Evolutionary conservation across 495 filamentous ascomycete genomes (phyloP).

Genomic region (Aspergillus bridgeri): DNA sequence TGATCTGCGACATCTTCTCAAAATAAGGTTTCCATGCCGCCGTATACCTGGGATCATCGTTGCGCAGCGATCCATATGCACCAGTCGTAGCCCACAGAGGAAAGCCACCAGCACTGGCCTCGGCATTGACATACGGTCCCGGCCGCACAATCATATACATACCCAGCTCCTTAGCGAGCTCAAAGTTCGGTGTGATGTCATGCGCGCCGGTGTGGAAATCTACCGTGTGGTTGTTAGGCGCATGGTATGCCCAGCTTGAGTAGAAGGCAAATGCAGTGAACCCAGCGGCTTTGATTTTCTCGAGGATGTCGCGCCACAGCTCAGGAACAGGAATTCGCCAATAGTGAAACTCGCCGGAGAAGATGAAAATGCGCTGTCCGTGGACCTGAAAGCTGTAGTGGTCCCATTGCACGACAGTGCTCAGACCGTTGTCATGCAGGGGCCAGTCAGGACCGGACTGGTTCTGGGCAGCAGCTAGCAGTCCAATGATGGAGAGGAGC

Average conservation of each 20-base stretch:
- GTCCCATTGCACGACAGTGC: conserved; percentile 52
- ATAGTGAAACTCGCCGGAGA: conserved; percentile 61
- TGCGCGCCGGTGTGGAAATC: conserved; percentile 57
- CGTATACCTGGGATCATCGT: conserved; percentile 56
- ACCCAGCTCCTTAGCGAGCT: conserved; percentile 50
- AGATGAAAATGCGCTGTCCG: conserved; percentile 54
- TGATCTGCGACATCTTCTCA: conserved; percentile 44
- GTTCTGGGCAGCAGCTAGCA: conserved; percentile 18
- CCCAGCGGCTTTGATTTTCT: conserved; percentile 63
- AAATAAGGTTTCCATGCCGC: conserved; percentile 50
- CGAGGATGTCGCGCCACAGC: conserved; percentile 56
- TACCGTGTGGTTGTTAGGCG: conserved; percentile 45
- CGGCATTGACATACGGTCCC: conserved; percentile 46
- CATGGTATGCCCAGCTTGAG: conserved; percentile 56
- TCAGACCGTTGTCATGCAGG: conserved; percentile 48
- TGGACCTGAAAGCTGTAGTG: conserved; percentile 58
- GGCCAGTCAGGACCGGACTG: conserved; percentile 38
- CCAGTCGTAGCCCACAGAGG: conserved; percentile 61
- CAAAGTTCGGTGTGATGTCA: conserved; percentile 50
- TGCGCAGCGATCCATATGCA: conserved; percentile 54
- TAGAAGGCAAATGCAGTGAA: conserved; percentile 56
- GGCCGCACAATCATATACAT: conserved; percentile 39
- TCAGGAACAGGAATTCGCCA: conserved; percentile 57
- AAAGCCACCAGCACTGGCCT: conserved; percentile 56
- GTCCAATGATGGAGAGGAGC: conserved; percentile 17